Conservation (phyloP, 2,329 filamentous ascomycete species). For the Chalaropsis ovoidea region DNA sequence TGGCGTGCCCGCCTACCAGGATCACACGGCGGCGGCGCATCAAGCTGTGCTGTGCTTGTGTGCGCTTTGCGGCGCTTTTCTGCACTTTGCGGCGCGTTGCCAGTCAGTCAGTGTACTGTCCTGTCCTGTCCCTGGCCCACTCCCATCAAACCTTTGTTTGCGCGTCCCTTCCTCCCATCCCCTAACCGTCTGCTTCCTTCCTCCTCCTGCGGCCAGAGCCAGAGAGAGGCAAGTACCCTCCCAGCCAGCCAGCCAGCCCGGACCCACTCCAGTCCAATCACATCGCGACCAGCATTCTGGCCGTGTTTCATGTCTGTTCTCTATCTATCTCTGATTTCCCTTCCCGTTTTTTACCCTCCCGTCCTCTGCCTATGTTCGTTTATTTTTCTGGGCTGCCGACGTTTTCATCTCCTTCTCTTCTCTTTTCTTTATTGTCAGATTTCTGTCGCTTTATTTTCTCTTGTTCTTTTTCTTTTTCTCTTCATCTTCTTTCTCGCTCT, state of each 20-base stretch:
- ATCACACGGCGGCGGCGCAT: not conserved
- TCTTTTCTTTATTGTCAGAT: not conserved
- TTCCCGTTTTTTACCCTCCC: not conserved
- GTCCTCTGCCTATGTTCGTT: constrained; percentile 10
- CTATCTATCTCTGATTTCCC: not conserved
- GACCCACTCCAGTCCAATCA: constrained; percentile 8
- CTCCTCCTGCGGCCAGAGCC: not conserved
- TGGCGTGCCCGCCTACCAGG: not conserved
- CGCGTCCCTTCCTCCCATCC: constrained; percentile 14
- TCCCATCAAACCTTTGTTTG: constrained; percentile 17
- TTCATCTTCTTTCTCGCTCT: not conserved
- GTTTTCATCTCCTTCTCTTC: not conserved
- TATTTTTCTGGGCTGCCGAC: constrained; percentile 12
- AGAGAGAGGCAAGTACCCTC: not conserved
- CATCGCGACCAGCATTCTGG: constrained; percentile 1
- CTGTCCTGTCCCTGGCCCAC: constrained; percentile 8
- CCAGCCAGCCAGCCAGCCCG: not conserved
- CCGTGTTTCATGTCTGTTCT: constrained; percentile 21
- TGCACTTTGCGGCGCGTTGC: no score
- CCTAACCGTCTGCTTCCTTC: not conserved
- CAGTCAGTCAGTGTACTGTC: no score
- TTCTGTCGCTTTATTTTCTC: not conserved
- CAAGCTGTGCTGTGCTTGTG: not conserved
- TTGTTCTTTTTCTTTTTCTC: not conserved
- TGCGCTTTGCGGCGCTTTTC: no score